A percentile compares a stretch with the other conserved stretches of the same genome.
phyloP scores from a whole-genome alignment of 305 asterid species.

The Fraxinus angustifolia region DNA sequence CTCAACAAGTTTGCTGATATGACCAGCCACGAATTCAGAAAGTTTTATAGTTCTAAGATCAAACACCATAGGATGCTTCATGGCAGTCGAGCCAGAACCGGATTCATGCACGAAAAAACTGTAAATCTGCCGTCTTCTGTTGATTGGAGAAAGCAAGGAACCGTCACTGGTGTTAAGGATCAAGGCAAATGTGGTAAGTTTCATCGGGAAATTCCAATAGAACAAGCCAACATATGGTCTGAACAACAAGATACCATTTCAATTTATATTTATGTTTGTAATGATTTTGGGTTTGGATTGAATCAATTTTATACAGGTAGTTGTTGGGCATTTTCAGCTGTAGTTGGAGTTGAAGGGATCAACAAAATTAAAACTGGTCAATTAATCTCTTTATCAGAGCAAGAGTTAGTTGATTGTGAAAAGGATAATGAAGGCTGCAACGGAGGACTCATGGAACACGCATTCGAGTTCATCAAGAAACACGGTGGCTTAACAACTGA shows the following conservation, averaged over 20 bases:
- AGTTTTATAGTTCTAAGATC: constrained; percentile 54
- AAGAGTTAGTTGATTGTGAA: constrained; percentile 86
- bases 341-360: constrained; percentile 87
- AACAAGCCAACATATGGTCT: background rate
- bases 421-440: constrained; percentile 69
- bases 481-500: constrained; percentile 75
- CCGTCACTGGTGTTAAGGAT: constrained; percentile 67
- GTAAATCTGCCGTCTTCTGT: constrained; percentile 50
- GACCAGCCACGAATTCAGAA: constrained; percentile 68
- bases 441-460: constrained; percentile 85
- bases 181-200: constrained; percentile 78
- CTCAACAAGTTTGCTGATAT: constrained; percentile 74
- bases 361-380: constrained; percentile 63
- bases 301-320: constrained; percentile 46
- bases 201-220: background rate
- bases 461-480: constrained; percentile 62
- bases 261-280: background rate
- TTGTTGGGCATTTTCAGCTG: constrained; percentile 91
- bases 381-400: constrained; percentile 73
- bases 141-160: constrained; percentile 82
- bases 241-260: background rate
- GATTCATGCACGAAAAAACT: constrained; percentile 49
- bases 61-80: constrained; percentile 55
- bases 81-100: constrained; percentile 42
- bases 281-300: background rate